A percentile compares a stretch with the other conserved stretches of the same genome.
These are phyloP conservation scores for Volvox carteri DNA, from an alignment of 163 green algal genomes.

Conservation along the genomic window DNA sequence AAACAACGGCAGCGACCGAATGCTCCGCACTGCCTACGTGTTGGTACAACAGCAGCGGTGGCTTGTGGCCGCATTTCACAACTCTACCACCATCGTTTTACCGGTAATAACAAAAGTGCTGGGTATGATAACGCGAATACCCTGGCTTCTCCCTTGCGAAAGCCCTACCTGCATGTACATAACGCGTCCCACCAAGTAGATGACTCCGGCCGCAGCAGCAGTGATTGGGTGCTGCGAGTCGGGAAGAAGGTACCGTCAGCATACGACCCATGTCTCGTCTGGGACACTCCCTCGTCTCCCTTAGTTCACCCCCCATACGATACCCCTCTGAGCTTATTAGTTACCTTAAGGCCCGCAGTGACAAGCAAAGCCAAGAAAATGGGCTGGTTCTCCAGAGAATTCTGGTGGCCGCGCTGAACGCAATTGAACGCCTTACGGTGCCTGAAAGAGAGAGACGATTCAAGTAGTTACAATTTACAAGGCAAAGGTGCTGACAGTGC, in stretches of 20 bases:
- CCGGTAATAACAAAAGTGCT: too few species aligned
- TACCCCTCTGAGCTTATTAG: not conserved
- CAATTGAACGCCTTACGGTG: slow-evolving; percentile 78
- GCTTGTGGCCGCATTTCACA: too few species aligned
- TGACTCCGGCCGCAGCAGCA: slow-evolving; percentile 53
- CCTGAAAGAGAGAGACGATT: too few species aligned
- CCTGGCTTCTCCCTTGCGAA: too few species aligned
- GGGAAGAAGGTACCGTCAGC: not conserved
- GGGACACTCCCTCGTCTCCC: too few species aligned
- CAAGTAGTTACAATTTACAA: too few species aligned
- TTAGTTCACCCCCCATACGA: too few species aligned
- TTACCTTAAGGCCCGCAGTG: slow-evolving; percentile 61
- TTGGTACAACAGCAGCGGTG: too few species aligned
- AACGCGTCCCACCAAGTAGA: slow-evolving; percentile 67
- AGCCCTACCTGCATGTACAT: slow-evolving; percentile 70
- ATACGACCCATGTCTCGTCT: not conserved
- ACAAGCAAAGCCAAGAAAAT: slow-evolving; percentile 74
- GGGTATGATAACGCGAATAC: too few species aligned
- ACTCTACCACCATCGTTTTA: too few species aligned
- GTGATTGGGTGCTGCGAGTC: slow-evolving; percentile 60
- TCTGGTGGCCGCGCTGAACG: slow-evolving; percentile 77
- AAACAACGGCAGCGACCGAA: not conserved
- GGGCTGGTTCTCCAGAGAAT: slow-evolving; percentile 79
- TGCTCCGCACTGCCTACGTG: too few species aligned
- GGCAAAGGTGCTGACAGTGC: too few species aligned